Base-by-base conservation (phyloP, 2,329 filamentous ascomycete genomes). In the Pseudogymnoascus verrucosus region DNA sequence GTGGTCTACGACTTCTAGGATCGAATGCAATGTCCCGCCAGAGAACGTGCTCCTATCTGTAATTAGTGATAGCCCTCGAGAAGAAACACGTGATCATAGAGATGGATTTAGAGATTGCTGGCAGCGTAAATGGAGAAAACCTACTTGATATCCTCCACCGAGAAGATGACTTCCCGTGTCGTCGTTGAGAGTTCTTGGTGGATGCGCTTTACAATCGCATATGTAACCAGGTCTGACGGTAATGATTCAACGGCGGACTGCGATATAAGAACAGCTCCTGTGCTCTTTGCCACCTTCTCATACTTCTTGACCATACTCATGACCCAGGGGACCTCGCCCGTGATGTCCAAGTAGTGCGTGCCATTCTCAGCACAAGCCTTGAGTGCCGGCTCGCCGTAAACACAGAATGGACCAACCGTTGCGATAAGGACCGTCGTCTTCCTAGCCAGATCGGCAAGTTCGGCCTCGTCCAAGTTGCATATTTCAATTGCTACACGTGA, bases 11-110 rank as follows among this genome's bases (percentile, higher is more conserved):
- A 86, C 67, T 57, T 73, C 81, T 12, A 97, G 74, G 3, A 86
- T 77, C 0, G 91, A 92, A 36, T 84, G 80, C 4, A 93, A 75
- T 1, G 89, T 88, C 57, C 87, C 87, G n/a, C 86, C 86, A 1
- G 86, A 89, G 2, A 84, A 81, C 1, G 75, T 69, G 26, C 76
- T 73, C 51, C 80, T 84, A 73, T n/a, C n/a, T 37, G 23, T 39
- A 19, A 37, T 51, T 60, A 63, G 44, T 68, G 61, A 68, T 16
- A 28, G 26, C 4, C 23, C 23, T 42, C 14, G 31, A 64, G 26
- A 36, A 34, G 1, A 12, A 7, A 19, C 51, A 57, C 28, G 51
- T 34, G 26, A 57, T 34, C 10, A 16, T 57, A 34, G 26, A 34
- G n/a, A 34, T 31, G 26, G 14, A 1, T 34, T 36, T 14, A 26